Conservation (phyloP, 2,329 filamentous ascomycete genomes). For the Myriosclerotinia duriaeana region DNA sequence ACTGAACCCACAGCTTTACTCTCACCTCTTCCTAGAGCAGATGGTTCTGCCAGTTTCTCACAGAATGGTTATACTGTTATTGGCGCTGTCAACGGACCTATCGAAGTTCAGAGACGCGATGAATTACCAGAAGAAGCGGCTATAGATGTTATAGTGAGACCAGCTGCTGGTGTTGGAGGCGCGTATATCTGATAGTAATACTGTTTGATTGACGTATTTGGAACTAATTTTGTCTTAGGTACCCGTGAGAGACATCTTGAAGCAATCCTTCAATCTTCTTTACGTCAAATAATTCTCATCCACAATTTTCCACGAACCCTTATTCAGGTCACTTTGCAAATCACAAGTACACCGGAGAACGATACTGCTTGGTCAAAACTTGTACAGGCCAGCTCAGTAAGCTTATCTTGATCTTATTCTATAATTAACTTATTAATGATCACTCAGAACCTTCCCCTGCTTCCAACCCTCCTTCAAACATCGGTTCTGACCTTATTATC, state of each 20-base stretch:
- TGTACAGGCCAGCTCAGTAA: conserved; percentile 59
- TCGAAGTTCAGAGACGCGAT: conserved; percentile 85
- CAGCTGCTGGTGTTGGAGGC: conserved; percentile 81
- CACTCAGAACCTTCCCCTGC: conserved; percentile 68
- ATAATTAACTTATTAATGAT: conserved; percentile 25
- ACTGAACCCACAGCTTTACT: conserved; percentile 49
- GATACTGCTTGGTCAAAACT: conserved; percentile 62
- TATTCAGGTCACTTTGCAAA: conserved; percentile 79
- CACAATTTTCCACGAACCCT: conserved; percentile 74
- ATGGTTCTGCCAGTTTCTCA: conserved; percentile 78
- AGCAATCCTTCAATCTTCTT: conserved; percentile 66
- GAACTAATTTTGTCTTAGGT: conserved; percentile 42
- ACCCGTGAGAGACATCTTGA: conserved; percentile 82
- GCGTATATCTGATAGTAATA: conserved; percentile 37
- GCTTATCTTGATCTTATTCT: conserved; percentile 24
- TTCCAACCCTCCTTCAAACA: conserved; percentile 81
- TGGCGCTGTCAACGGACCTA: conserved; percentile 85
- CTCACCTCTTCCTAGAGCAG: conserved; percentile 65
- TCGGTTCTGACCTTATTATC: conserved; percentile 76
- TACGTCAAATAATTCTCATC: conserved; percentile 72
- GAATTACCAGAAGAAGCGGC: conserved; percentile 89
- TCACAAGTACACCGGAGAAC: conserved; percentile 67
- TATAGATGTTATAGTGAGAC: conserved; percentile 86
- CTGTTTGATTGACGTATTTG: conserved; percentile 1
- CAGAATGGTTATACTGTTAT: conserved; percentile 77